These are phyloP conservation scores for Agrocybe chaxingu DNA, from an alignment of 768 basidiomycete species.

Conservation along the genomic window DNA sequence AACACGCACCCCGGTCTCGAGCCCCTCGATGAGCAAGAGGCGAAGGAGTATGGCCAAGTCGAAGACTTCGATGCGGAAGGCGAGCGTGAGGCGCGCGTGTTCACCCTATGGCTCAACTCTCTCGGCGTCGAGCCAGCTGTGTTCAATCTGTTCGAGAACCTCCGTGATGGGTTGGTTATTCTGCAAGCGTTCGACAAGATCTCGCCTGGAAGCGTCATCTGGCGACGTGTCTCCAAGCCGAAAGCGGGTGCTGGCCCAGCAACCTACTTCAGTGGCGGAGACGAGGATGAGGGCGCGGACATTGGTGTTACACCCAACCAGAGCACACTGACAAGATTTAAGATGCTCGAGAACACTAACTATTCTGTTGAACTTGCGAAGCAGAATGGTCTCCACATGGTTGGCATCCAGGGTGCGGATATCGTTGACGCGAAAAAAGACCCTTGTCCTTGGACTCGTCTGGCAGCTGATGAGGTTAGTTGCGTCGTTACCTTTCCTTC, in stretches of 20 bases:
- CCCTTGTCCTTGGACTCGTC: slow-evolving; percentile 90
- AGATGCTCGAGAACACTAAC: slow-evolving; percentile 98
- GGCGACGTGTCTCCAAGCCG: slow-evolving; percentile 96
- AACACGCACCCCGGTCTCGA: slow-evolving; percentile 95
- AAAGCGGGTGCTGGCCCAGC: slow-evolving; percentile 56
- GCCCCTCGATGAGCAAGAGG: slow-evolving; percentile 91
- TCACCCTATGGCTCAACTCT: slow-evolving; percentile 97
- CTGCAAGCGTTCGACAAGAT: slow-evolving; percentile 98
- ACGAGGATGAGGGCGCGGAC: slow-evolving; percentile 71
- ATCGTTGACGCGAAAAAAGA: slow-evolving; percentile 92
- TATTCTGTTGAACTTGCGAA: slow-evolving; percentile 91
- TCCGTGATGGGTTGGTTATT: slow-evolving; percentile 89
- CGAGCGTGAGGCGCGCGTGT: slow-evolving; percentile 96
- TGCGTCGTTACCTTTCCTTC: background rate
- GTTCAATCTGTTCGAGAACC: slow-evolving; percentile 93
- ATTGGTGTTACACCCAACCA: slow-evolving; percentile 82
- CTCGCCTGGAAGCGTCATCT: slow-evolving; percentile 86
- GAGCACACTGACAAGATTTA: slow-evolving; percentile 88
- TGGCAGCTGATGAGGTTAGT: slow-evolving; percentile 94
- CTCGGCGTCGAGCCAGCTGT: slow-evolving; percentile 95
- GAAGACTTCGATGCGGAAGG: slow-evolving; percentile 99
- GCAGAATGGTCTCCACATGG: slow-evolving; percentile 91
- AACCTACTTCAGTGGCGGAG: slow-evolving; percentile 35
- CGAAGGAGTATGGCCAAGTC: slow-evolving; percentile 82
- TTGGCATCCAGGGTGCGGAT: slow-evolving; percentile 97